Evolutionary conservation across 176 grass and related monocot species (phyloP), one percentile per base, ranked within the genome.

Genomic region (Lolium multiflorum): DNA sequence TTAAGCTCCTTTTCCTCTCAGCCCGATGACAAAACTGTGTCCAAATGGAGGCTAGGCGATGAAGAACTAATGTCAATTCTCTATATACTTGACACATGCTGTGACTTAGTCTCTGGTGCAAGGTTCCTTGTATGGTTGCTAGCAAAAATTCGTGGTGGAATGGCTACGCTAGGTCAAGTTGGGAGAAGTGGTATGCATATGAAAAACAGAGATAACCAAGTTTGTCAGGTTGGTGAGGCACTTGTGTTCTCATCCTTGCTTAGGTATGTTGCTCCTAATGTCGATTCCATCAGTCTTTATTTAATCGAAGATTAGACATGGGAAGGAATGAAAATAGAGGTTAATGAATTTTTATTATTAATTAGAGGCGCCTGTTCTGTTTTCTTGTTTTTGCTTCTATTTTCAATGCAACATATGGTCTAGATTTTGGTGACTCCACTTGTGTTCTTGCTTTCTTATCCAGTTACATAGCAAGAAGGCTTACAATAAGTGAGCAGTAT

Each of bases 171-270:
- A 21, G 57, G 78, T 78, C 94, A 97, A 79, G 75, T 79, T 46
- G 89, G 87, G 83, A 94, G 92, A 71, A 92, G 70, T 88, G 71
- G 69, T 47, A 83, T 77, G 1, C 91, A 89, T 76, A 80, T 79
- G 10, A 94, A 90, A 78, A 99, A 91, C 80, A 94, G 90, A 87
- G 97, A 99, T 80, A 89, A 86, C 67, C 97, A 96, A 89, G 86
- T 93, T 79, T 97, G 94, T 88, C 97, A 97, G 83, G 80, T 94
- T 75, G 88, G 89, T 21, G 97, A 99, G 90, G 85, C 90, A 82
- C 90, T 99, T 91, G 88, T 99, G 71, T 93, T 96, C 31, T 99
- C 97, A 81, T 93, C 92, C 46, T 78, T 99, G 75, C 94, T 97
- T 84, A 92, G 97, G 97, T 99, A 90, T 11, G 85, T 70, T 83